phyloP scores from a whole-genome alignment of 176 grass and related monocot genomes.

The Luzula sylvatica region DNA sequence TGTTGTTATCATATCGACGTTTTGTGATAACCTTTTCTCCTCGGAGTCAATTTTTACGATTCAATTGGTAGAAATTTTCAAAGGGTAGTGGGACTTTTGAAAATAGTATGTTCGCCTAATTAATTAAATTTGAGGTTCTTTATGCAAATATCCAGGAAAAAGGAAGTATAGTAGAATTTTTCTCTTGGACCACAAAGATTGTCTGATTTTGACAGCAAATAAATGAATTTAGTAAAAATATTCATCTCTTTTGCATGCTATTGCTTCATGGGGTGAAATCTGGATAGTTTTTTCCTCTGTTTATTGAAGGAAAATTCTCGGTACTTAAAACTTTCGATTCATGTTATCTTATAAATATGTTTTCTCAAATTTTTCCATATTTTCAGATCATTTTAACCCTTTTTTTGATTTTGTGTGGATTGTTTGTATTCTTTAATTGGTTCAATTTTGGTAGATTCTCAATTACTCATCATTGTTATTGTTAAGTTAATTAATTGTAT shows the following conservation, averaged over 20 bases:
- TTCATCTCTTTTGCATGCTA: too few species aligned
- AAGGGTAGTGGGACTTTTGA: not conserved
- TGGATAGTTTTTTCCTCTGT: too few species aligned
- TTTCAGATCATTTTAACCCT: not conserved
- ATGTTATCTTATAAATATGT: too few species aligned
- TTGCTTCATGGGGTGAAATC: too few species aligned
- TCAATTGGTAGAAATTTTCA: not conserved
- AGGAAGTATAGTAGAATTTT: not conserved
- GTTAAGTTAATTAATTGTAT: conserved; percentile 11
- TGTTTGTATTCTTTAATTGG: not conserved
- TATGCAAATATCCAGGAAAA: not conserved
- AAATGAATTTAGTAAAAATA: not conserved
- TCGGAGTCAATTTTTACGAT: not conserved
- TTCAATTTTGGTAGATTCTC: not conserved
- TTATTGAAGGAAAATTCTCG: too few species aligned
- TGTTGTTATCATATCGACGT: not conserved
- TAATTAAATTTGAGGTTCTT: not conserved
- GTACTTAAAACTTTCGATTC: too few species aligned
- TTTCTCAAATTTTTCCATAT: too few species aligned
- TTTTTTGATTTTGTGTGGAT: not conserved
- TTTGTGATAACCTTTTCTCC: not conserved
- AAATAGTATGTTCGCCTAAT: not conserved
- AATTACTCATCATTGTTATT: conserved; percentile 1
- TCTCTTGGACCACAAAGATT: not conserved
- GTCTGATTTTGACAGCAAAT: not conserved